Evolutionary conservation across 1,284 basidiomycete species (phyloP), one percentile per base, ranked within the genome.

Genomic region (Pascua guehoae): DNA sequence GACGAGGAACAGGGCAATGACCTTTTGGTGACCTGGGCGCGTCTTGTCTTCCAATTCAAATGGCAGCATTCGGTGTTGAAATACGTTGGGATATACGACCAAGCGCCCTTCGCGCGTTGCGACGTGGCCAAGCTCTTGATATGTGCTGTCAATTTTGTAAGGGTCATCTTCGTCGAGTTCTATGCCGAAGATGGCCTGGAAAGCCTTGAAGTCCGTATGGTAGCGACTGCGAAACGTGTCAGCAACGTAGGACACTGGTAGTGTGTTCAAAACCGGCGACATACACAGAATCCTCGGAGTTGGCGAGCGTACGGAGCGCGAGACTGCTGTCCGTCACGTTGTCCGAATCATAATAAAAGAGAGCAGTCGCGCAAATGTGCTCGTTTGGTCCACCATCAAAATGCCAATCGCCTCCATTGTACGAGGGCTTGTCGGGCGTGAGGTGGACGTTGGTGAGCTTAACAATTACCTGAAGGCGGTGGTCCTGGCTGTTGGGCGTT

Each of bases 361-460:
- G 47, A 9, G 53, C 53, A 0, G 53, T 54, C 4, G 53, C 47
- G 38, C 41, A 43, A 41, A 54, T 49, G 42, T 36, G 36, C 47
- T 54, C 53, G 24, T 32, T 32, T 32, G 7, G 3, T 32, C 24
- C 24, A 4, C 24, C 24, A 32, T 32, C 24, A 32, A 32, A 32
- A 7, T 54, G 53, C 53, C 53, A 54, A 7, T 4, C 8, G 5
- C 53, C 53, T 12, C 53, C 53, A 43, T 10, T 10, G 24, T 49
- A 54, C 14, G 17, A 12, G 1, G 53, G 53, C 10, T 54, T 49
- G 42, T 54, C 53, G 14, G 53, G 53, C 15, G 53, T 54, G 41
- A 54, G 53, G 42, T 54, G 47, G 16, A 54, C 49, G 47, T 54
- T 54, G 42, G 53, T 48, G 2, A 54, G 53, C 48, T 49, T 54